Base-by-base conservation (phyloP, 495 filamentous ascomycete genomes). In the Cladorrhinum samala region DNA sequence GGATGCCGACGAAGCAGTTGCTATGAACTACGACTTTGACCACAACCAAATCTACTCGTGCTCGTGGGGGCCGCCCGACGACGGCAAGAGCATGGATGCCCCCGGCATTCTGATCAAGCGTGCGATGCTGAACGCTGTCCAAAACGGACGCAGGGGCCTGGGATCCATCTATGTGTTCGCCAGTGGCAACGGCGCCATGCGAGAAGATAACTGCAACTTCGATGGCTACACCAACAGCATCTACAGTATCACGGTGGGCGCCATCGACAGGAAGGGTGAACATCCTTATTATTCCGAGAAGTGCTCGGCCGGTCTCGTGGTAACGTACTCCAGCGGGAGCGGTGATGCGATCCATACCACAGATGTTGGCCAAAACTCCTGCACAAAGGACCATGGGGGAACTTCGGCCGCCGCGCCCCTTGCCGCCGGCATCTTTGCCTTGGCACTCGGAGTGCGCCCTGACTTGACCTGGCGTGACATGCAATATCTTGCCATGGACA, bases 171-270 rank as follows among this genome's bases (percentile, higher is more conserved):
- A 89, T 60, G 93, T 98, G 45, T 98, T 98, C 69, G 93, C 93
- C 16, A 93, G 91, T 56, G 93, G 93, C 52, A 98, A 98, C 64
- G 93, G 93, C 33, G 94, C 91, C 20, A 68, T 71, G n/a, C 78
- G 63, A 44, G 91, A 86, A 38, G 93, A 98, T 65, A 96, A 98
- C 71, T 98, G 93, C 80, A 98, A 98, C 66, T 98, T 97, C 62
- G 93, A 98, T 64, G 93, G 93, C 9, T 98, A 98, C 68, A 97
- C 94, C 58, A 98, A 98, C 72, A 95, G 90, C 64, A 98, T 98
- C 52, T 98, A 97, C 77, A 95, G 89, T 64, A 90, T 98, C 60
- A 95, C 91, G 1, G 91, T 97, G 25, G 93, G 94, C 17, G 93
- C 92, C 25, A 85, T 98, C 62, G 92, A 96, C 65, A 74, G 88